These are phyloP conservation scores for Euphorbia peplus DNA, from an alignment of 345 rosid species.

Conservation along the genomic window DNA sequence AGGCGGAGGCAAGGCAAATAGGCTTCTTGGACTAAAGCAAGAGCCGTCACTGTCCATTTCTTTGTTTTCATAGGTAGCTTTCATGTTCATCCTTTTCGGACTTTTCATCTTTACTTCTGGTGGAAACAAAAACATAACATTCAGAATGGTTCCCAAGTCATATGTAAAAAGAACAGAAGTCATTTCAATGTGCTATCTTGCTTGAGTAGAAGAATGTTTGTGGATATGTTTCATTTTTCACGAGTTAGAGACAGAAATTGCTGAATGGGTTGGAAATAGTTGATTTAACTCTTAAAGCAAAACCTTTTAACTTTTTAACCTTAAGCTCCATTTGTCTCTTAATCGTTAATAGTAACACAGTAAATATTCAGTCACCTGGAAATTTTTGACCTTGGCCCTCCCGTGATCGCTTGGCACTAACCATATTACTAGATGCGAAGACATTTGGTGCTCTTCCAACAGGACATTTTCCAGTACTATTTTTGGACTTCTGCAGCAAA, in stretches of 20 bases:
- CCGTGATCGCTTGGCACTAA: conserved; percentile 43
- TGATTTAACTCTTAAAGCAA: conserved; percentile 1
- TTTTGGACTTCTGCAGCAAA: conserved; percentile 48
- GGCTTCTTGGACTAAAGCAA: conserved; percentile 72
- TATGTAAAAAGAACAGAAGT: not conserved
- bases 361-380: conserved; percentile 50
- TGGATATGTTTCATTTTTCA: not conserved
- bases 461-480: conserved; percentile 27
- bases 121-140: conserved; percentile 2
- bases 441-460: conserved; percentile 38
- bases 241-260: not conserved
- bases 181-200: not conserved
- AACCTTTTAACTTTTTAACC: not conserved
- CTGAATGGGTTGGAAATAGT: not conserved
- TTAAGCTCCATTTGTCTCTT: not conserved
- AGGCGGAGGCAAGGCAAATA: conserved; percentile 60
- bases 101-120: conserved; percentile 69
- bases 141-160: conserved; percentile 3
- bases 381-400: conserved; percentile 45
- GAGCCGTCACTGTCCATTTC: conserved; percentile 60
- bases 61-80: conserved; percentile 51
- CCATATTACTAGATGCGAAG: conserved; percentile 33
- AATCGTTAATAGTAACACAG: conserved; percentile 9
- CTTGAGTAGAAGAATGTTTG: not conserved
- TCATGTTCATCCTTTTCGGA: conserved; percentile 60